A percentile compares a stretch with the other conserved stretches of the same genome.
phyloP scores from a whole-genome alignment of 345 rosid genomes.

The Hirschfeldia incana region DNA sequence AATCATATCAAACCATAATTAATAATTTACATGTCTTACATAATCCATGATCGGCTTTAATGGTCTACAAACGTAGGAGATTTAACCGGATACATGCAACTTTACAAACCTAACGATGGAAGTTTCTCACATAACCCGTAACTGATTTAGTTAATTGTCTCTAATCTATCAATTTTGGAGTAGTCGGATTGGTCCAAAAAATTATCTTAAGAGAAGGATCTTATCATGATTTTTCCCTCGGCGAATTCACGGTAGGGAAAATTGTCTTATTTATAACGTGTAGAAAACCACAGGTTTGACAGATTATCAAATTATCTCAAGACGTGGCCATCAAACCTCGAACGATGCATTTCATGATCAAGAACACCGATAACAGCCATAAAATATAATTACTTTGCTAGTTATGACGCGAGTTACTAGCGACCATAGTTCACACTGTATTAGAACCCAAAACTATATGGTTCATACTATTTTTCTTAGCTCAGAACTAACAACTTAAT shows the following conservation, averaged over 20 bases:
- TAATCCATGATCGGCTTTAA: too few relatives aligned
- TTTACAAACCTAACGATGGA: too few relatives aligned
- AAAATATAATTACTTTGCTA: not conserved
- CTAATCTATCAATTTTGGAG: too few relatives aligned
- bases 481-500: not conserved
- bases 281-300: slow-evolving; percentile 9
- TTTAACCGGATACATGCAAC: too few relatives aligned
- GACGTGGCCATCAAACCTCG: slow-evolving; percentile 22
- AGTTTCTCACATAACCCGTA: too few relatives aligned
- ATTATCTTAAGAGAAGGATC: too few relatives aligned
- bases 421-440: not conserved
- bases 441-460: not conserved
- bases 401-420: not conserved
- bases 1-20: too few relatives aligned
- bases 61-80: too few relatives aligned
- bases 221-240: not conserved
- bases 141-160: too few relatives aligned
- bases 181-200: too few relatives aligned
- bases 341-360: not conserved
- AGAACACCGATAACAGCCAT: slow-evolving; percentile 5
- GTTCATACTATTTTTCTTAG: too few relatives aligned
- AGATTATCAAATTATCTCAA: not conserved
- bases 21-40: too few relatives aligned
- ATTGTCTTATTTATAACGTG: slow-evolving; percentile 21
- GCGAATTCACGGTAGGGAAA: not conserved